These are phyloP conservation scores for Cyathus pygmaeus DNA, from an alignment of 1,284 basidiomycete genomes.

Conservation along the genomic window DNA sequence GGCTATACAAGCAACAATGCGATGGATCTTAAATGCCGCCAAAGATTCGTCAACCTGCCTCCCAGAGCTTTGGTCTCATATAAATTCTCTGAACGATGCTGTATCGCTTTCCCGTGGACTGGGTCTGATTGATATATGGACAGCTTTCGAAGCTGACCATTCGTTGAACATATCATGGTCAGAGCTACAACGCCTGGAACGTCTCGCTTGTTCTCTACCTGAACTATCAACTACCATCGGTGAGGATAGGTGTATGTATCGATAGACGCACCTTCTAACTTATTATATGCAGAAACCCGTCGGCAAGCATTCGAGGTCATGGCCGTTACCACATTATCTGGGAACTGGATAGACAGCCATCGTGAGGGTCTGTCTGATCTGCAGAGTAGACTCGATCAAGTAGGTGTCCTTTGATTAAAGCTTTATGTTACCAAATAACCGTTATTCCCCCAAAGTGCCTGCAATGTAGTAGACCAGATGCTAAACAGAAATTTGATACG, in stretches of 20 bases:
- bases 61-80: constrained; percentile 35
- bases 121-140: constrained; percentile 68
- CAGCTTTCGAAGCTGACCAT: constrained; percentile 45
- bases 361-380: constrained; percentile 7
- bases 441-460: too few relatives aligned
- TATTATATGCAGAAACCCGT: constrained; percentile 38
- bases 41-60: constrained; percentile 45
- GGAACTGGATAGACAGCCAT: constrained; percentile 6
- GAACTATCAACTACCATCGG: background rate
- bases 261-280: background rate
- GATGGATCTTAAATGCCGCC: constrained; percentile 47
- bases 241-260: background rate
- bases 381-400: constrained; percentile 18
- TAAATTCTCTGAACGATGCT: constrained; percentile 46
- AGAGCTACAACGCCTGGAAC: background rate
- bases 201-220: background rate
- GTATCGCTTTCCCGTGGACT: constrained; percentile 65
- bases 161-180: background rate
- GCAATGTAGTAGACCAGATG: too few relatives aligned
- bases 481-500: too few relatives aligned
- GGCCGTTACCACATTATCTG: constrained; percentile 47
- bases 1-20: constrained; percentile 2
- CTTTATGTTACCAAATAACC: too few relatives aligned
- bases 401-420: constrained; percentile 5
- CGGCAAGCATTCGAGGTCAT: constrained; percentile 53